Evolutionary conservation across 2,329 filamentous ascomycete genomes (phyloP), one percentile per base, ranked within the genome.

Genomic region (Colletotrichum limetticola): DNA sequence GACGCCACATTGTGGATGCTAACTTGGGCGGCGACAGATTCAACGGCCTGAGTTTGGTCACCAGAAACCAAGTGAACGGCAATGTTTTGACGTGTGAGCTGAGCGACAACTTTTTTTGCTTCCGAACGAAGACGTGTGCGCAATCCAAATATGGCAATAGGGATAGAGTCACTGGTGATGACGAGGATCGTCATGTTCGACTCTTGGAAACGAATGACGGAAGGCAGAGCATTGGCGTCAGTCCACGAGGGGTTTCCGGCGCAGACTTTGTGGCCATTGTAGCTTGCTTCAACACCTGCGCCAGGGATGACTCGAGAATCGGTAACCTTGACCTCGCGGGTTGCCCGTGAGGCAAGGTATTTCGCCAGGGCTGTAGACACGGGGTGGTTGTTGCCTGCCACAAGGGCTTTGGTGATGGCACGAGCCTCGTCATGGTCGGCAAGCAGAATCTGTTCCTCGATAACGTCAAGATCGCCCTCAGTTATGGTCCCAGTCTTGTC

Each of bases 401-500:
- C 77, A 5, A 83, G 57, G 1, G 79, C 75, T 16, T 79, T 80
- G 26, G 76, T 75, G 7, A 79, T 75, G 12, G 78, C 77, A 19
- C 75, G 71, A 22, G 74, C 77, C 42, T 77, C 71, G n/a, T 77
- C 74, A 19, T 76, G 65, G 62, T 77, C 71, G 5, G 69, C 28
- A n/a, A 67, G 71, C 37, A 79, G 65, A 8, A 73, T 74, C 16
- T 79, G 69, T 22, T 77, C 70, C 19, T 75, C 74, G 16, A 77
- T 55, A 28, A 81, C 79, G 22, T 78, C 76, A 11, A 82, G 77
- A 16, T 84, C 81, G 0, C 86, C 88, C 30, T 83, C 81, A 0
- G 90, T 91, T 26, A 92, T 80, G 0, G 90, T 92, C 1, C 91
- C 90, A 0, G 90, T 92, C 81, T 92, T 93, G 82, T 92, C 90